Base-by-base conservation (phyloP, 2,329 filamentous ascomycete genomes). In the Mycogone perniciosa region DNA sequence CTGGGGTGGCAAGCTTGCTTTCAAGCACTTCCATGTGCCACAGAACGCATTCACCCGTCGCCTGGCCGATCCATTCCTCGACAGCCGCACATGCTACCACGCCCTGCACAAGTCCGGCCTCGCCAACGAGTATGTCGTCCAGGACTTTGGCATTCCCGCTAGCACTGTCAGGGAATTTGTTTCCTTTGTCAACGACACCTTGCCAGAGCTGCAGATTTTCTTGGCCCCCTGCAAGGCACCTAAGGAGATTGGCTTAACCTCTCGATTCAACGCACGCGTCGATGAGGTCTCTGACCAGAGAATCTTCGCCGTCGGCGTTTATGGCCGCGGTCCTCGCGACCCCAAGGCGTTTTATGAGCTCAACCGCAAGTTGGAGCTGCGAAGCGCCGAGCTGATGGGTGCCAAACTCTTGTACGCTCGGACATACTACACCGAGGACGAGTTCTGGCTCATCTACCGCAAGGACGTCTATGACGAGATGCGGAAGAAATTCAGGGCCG, bases 381-480 rank as follows among this genome's bases (percentile, higher is more conserved):
- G 69, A 31, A 63, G 79, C 4, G 67, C 67, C 2, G 71, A 76
- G 35, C 67, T 79, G 34, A 69, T 74, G 6, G 77, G 77, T 10
- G 75, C 76, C 68, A 79, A 79, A 61, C 77, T 76, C 70, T 59
- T 81, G 6, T 81, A 81, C 58, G 76, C 77, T 5, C 75, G 79
- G 48, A 76, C 75, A 0, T 80, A 76, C 61, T 77, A 77, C 59
- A 71, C 67, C 13, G 71, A 77, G 57, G 65, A 70, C 2, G 76
- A 80, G 48, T 81, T 81, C 60, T 79, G 76, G 76, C 60, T 65
- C 20, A 72, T 76, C 53, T 80, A 77, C 54, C 70, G 78, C 56
- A 67, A 67, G 45, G 55, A 68, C 27, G 73, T 72, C 69, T 78
- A 80, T 55, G 69, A 76, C 35, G 61, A 57, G 20, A 59, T 80